Evolutionary conservation across 805 yeast genomes (phyloP).

Genomic region (Jamesozyma hellenica): DNA sequence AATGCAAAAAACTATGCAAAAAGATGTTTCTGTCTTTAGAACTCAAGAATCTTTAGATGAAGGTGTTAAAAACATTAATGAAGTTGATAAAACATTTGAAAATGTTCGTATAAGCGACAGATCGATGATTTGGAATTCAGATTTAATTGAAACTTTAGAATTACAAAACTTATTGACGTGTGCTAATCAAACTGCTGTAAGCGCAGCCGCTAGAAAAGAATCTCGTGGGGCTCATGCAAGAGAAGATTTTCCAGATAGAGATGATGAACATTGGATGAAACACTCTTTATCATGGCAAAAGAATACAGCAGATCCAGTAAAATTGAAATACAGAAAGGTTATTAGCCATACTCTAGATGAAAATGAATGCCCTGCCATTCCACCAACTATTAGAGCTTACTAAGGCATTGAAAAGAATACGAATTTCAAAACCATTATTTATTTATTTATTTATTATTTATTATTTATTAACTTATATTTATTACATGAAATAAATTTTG

Average conservation of each 20-base stretch:
- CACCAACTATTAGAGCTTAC: conserved; percentile 94
- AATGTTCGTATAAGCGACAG: conserved; percentile 85
- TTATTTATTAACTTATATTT: neutral
- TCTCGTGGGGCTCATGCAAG: conserved; percentile 99
- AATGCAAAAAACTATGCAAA: conserved; percentile 96
- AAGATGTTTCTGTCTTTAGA: conserved; percentile 94
- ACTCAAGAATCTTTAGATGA: conserved; percentile 82
- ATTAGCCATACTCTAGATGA: conserved; percentile 78
- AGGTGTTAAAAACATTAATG: conserved; percentile 73
- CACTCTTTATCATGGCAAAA: conserved; percentile 91
- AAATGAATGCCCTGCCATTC: conserved; percentile 87
- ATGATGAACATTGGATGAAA: conserved; percentile 95
- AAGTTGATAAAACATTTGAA: conserved; percentile 61
- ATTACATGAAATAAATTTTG: neutral
- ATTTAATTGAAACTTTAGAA: conserved; percentile 90
- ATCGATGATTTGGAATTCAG: conserved; percentile 98
- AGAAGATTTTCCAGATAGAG: conserved; percentile 94
- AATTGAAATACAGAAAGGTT: conserved; percentile 78
- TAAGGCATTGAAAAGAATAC: conserved; percentile 28
- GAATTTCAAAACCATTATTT: neutral
- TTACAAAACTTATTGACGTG: conserved; percentile 93
- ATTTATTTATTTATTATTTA: conserved; percentile 5
- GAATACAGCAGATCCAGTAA: conserved; percentile 57
- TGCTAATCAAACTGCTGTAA: conserved; percentile 88
- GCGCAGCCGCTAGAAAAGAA: conserved; percentile 93